These are phyloP conservation scores for Phaffia australis DNA, from an alignment of 768 basidiomycete species.

Conservation along the genomic window DNA sequence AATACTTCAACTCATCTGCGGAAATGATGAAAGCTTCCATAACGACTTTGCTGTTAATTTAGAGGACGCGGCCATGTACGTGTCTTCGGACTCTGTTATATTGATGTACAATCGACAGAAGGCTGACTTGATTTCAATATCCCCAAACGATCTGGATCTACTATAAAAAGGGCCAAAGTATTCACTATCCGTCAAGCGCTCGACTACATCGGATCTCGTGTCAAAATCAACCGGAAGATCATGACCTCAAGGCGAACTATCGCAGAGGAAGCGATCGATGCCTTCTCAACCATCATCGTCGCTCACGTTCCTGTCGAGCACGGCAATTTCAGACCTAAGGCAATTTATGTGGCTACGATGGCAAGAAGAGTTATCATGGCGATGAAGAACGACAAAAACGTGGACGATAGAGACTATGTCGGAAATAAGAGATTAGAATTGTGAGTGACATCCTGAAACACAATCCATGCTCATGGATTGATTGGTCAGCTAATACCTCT, in stretches of 20 bases:
- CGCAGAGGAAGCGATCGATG: constrained; percentile 92
- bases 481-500: constrained; percentile 7
- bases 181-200: constrained; percentile 88
- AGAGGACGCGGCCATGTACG: constrained; percentile 74
- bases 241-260: constrained; percentile 54
- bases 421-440: constrained; percentile 97
- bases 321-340: constrained; percentile 83
- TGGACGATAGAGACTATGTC: constrained; percentile 97
- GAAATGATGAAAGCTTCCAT: constrained; percentile 78
- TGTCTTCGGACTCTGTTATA: constrained; percentile 23
- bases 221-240: constrained; percentile 72
- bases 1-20: constrained; percentile 84
- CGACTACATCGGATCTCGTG: constrained; percentile 86
- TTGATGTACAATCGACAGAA: constrained; percentile 40
- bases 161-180: constrained; percentile 39
- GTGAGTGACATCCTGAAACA: constrained; percentile 51
- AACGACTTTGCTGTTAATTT: constrained; percentile 77
- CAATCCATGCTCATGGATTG: not conserved
- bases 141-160: not conserved
- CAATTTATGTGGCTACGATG: constrained; percentile 96
- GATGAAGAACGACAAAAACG: constrained; percentile 90
- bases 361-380: constrained; percentile 90
- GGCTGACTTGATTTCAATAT: constrained; percentile 17
- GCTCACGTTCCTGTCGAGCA: constrained; percentile 88
- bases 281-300: constrained; percentile 91